Base-by-base conservation (phyloP, 495 filamentous ascomycete genomes). In the Trichoderma virens region DNA sequence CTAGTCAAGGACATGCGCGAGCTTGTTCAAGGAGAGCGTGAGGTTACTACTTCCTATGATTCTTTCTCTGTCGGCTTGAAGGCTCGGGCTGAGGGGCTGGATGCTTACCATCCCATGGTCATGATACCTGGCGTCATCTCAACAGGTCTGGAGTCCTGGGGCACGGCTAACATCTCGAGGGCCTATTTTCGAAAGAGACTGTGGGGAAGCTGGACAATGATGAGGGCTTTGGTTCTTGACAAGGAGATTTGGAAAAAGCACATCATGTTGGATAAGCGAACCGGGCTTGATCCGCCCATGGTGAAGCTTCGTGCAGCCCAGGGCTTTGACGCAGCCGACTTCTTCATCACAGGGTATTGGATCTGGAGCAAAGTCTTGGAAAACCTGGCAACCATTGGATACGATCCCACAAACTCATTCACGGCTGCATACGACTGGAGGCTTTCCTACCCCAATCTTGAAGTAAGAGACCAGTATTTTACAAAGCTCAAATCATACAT, bases 311-410 rank as follows among this genome's bases (percentile, higher is more conserved):
- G 95, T 51, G 92, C 94, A 27, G 93, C 95, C 0, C 95, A 98
- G 74, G 94, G 94, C 4, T 98, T 98, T 71, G 94, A 98, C 74
- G 95, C 94, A 8, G 92, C 94, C n/a, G 94, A 98, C 78, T 97
- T 98, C 75, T 92, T 92, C 72, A 90, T 90, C 69, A 90, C 80
- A 3, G 80, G 82, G 28, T 98, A 98, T 74, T 98, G 94, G 94
- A 97, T 98, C 65, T 98, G 95, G 94, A 96, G 89, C 70, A 98
- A 98, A 76, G 97, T 98, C 62, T 75, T 98, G 30, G 93, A 98
- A 71, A 98, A 98, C 70, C 78, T 98, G 60, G 94, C 94, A 1
- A 92, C 89, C 2, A 88, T 98, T 65, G 95, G 94, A 23, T 98
- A 98, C 75, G 95, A 98, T 69, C 92, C 94, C 32, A 94, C 90